Conservation (phyloP, 2,329 filamentous ascomycete species). For the Exophiala spinifera region DNA sequence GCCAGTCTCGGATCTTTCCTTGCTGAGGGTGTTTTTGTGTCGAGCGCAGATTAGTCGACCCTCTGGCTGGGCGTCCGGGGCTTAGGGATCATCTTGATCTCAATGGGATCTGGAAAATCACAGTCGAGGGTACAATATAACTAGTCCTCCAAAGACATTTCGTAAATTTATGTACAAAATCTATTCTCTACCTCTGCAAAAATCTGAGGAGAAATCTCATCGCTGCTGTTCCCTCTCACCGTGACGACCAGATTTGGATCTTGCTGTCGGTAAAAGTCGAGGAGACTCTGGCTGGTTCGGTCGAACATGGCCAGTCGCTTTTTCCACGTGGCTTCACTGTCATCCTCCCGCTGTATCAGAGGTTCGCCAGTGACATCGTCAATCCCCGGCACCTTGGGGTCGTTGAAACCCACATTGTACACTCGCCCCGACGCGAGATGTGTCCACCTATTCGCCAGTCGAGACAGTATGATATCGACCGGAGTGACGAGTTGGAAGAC, state of each 20-base stretch:
- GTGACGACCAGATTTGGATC: slow-evolving; percentile 71
- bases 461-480: slow-evolving; percentile 77
- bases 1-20: slow-evolving; percentile 23
- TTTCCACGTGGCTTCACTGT: slow-evolving; percentile 82
- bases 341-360: slow-evolving; percentile 78
- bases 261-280: slow-evolving; percentile 83
- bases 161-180: slow-evolving; percentile 51
- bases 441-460: slow-evolving; percentile 89
- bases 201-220: slow-evolving; percentile 92
- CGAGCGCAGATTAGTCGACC: slow-evolving; percentile 24
- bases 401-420: slow-evolving; percentile 93
- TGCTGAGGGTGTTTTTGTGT: slow-evolving; percentile 29
- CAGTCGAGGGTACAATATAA: slow-evolving; percentile 29
- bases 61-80: slow-evolving; percentile 32
- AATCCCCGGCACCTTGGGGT: slow-evolving; percentile 72
- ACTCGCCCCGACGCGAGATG: slow-evolving; percentile 87
- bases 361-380: slow-evolving; percentile 91
- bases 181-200: slow-evolving; percentile 75
- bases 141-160: background rate
- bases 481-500: slow-evolving; percentile 86
- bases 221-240: slow-evolving; percentile 82
- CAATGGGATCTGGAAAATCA: slow-evolving; percentile 32
- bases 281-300: slow-evolving; percentile 76
- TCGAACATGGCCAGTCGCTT: slow-evolving; percentile 77
- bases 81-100: slow-evolving; percentile 32